Evolutionary conservation across 495 filamentous ascomycete species (phyloP).

Genomic region (Penicillium flavigenum): DNA sequence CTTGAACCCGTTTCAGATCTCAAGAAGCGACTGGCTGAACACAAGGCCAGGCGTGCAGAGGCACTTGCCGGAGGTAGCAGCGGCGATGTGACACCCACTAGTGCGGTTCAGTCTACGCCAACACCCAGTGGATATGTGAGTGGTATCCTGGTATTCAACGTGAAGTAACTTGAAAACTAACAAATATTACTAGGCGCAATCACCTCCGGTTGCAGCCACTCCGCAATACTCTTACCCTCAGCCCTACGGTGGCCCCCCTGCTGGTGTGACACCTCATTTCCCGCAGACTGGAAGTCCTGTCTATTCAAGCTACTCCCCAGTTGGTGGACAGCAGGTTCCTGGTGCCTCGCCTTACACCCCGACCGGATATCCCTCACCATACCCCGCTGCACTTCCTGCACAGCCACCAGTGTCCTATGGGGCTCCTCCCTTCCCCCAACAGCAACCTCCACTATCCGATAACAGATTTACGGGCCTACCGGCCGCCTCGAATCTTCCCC

Average conservation of each 20-base stretch:
- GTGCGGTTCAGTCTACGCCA: conserved; percentile 39
- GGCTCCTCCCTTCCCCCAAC: conserved; percentile 35
- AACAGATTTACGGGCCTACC: conserved; percentile 53
- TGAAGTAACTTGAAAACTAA: conserved; percentile 11
- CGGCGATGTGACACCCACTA: conserved; percentile 59
- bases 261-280: conserved; percentile 37
- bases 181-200: conserved; percentile 24
- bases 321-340: conserved; percentile 34
- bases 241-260: conserved; percentile 36
- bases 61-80: conserved; percentile 56
- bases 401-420: conserved; percentile 23
- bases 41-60: conserved; percentile 68
- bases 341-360: conserved; percentile 36
- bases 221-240: conserved; percentile 39
- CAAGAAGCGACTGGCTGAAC: conserved; percentile 79
- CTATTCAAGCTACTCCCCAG: conserved; percentile 40
- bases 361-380: conserved; percentile 46
- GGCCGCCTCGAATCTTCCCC: conserved; percentile 58
- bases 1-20: conserved; percentile 72
- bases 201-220: conserved; percentile 25
- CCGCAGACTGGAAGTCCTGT: conserved; percentile 45
- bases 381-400: conserved; percentile 29
- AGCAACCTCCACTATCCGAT: conserved; percentile 39
- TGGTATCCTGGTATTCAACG: conserved; percentile 17
- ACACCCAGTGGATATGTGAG: conserved; percentile 56